Conservation (phyloP, 805 yeast species). For the Wickerhamiella allomyrinae region DNA sequence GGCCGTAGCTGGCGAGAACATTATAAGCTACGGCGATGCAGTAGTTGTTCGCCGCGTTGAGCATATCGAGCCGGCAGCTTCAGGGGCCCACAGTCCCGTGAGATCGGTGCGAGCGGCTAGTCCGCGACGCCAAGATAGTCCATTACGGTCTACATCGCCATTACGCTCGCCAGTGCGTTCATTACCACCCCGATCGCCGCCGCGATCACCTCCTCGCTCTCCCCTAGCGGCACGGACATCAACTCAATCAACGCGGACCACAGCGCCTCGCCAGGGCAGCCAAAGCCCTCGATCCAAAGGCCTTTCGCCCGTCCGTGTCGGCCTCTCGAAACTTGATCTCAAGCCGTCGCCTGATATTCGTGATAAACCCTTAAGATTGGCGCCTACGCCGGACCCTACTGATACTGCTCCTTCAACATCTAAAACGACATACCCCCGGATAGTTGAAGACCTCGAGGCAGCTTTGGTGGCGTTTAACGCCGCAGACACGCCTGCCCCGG, state of each 20-base stretch:
- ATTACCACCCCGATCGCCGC: not conserved
- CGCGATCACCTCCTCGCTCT: not conserved
- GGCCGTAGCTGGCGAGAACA: conserved; percentile 9
- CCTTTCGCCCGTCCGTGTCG: not conserved
- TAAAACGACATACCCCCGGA: not conserved
- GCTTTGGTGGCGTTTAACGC: not conserved
- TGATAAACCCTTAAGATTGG: not conserved
- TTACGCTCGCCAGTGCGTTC: not conserved
- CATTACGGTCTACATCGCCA: not conserved
- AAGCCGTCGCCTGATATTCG: not conserved
- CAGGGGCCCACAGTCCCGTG: conserved; percentile 3
- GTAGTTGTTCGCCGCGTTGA: conserved; percentile 4
- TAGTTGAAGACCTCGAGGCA: not conserved
- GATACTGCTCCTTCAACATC: not conserved
- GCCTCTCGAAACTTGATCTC: not conserved
- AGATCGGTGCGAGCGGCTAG: conserved; percentile 4
- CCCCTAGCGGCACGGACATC: not conserved
- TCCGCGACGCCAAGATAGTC: not conserved
- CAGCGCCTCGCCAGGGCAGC: not conserved
- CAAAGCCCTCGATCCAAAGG: not conserved
- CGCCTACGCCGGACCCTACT: not conserved
- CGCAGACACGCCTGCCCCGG: not conserved
- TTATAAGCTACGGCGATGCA: conserved; percentile 12
- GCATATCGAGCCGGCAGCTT: not conserved
- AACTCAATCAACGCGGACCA: not conserved